phyloP scores from a whole-genome alignment of 2,329 filamentous ascomycete genomes.

The Aspergillus persii region DNA sequence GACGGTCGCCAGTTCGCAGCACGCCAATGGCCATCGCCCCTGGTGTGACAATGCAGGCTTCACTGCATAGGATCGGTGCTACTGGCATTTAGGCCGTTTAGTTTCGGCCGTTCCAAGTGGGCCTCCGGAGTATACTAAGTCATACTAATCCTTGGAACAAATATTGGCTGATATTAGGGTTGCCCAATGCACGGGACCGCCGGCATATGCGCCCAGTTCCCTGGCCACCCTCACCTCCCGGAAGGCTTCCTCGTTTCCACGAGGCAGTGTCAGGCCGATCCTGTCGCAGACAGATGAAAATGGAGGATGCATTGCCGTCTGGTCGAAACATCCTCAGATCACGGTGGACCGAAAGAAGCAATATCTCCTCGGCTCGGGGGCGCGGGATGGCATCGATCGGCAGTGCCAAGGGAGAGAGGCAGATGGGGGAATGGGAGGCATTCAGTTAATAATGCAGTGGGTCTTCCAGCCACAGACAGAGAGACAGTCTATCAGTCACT shows the following conservation, averaged over 20 bases:
- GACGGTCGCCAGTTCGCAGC: background rate
- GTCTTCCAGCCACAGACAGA: too few species aligned
- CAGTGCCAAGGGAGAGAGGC: background rate
- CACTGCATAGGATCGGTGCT: background rate
- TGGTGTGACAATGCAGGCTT: constrained; percentile 4
- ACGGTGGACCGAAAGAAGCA: background rate
- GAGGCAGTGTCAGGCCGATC: background rate
- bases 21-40: background rate
- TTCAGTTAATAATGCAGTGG: background rate
- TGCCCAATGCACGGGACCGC: background rate
- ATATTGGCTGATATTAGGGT: background rate
- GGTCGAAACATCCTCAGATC: background rate
- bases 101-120: too few species aligned
- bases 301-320: background rate
- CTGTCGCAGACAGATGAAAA: background rate
- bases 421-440: background rate
- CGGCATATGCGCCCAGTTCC: background rate
- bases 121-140: too few species aligned
- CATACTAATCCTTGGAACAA: too few species aligned
- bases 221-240: too few species aligned
- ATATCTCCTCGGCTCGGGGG: background rate
- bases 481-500: too few species aligned
- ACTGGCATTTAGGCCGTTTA: too few species aligned
- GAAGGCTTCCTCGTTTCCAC: too few species aligned
- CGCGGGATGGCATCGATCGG: too few species aligned